Conservation (phyloP, 2,329 filamentous ascomycete species). For the Whalleya microplaca region DNA sequence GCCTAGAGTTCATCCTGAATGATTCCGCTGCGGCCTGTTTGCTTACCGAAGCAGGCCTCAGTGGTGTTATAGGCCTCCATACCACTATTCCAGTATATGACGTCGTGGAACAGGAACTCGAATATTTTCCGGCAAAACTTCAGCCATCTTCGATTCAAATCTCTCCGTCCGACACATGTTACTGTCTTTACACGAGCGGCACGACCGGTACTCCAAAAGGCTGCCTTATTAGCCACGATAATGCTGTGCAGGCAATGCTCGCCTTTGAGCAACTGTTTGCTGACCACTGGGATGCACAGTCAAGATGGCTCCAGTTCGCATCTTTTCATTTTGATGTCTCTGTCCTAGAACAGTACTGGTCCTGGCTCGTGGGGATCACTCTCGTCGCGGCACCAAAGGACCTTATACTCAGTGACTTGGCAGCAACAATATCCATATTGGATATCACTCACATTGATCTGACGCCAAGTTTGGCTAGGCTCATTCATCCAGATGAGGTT, state of each 20-base stretch:
- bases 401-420: conserved; percentile 81
- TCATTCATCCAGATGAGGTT: conserved; percentile 79
- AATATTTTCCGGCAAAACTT: conserved; percentile 5
- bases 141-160: conserved; percentile 40
- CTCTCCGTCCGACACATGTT: conserved; percentile 64
- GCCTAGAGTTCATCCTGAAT: conserved; percentile 76
- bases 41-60: conserved; percentile 52
- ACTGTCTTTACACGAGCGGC: conserved; percentile 86
- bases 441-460: conserved; percentile 89
- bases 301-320: conserved; percentile 90
- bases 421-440: conserved; percentile 70
- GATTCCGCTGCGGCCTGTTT: conserved; percentile 72
- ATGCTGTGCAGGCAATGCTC: conserved; percentile 86
- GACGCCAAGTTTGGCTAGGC: conserved; percentile 81
- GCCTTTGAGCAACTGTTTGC: conserved; percentile 80
- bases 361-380: conserved; percentile 87
- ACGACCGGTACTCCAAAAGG: conserved; percentile 88
- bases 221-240: conserved; percentile 86
- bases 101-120: conserved; percentile 40
- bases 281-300: conserved; percentile 72
- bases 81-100: conserved; percentile 38
- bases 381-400: conserved; percentile 83
- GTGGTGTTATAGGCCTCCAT: conserved; percentile 38
- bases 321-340: conserved; percentile 95
- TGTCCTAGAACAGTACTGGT: conserved; percentile 93